phyloP scores from a whole-genome alignment of 1,284 basidiomycete species.

The Apiotrichum brassicae region DNA sequence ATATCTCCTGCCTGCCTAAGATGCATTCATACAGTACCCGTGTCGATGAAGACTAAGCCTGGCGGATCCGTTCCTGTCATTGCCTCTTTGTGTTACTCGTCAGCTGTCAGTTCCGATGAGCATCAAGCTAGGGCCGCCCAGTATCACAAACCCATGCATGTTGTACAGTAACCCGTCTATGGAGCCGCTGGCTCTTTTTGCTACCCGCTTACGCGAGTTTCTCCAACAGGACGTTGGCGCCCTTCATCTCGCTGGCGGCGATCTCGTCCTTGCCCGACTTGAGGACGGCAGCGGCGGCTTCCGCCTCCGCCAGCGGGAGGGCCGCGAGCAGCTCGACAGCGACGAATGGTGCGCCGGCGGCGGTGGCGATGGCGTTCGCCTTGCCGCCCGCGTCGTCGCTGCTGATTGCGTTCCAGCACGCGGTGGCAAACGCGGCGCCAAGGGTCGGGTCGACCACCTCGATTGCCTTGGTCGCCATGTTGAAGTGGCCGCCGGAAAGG shows the following conservation, averaged over 20 bases:
- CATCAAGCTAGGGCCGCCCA: not conserved
- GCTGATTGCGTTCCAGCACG: constrained; percentile 54
- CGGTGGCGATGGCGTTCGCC: constrained; percentile 54
- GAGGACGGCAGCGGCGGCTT: constrained; percentile 46
- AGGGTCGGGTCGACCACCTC: constrained; percentile 53
- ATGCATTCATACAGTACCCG: too few relatives aligned
- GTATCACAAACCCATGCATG: constrained; percentile 2
- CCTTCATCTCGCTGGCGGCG: constrained; percentile 39
- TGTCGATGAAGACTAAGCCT: too few relatives aligned
- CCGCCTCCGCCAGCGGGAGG: constrained; percentile 47
- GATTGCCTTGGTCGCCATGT: constrained; percentile 56
- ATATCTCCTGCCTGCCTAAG: too few relatives aligned
- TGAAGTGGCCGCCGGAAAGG: constrained; percentile 82
- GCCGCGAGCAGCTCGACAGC: constrained; percentile 68
- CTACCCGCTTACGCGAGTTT: not conserved
- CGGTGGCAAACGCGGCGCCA: constrained; percentile 55
- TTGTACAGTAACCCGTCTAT: not conserved
- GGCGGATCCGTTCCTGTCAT: too few relatives aligned
- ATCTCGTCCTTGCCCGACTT: constrained; percentile 21
- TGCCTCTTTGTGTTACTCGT: too few relatives aligned
- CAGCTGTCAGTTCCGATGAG: too few relatives aligned
- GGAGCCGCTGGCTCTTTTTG: not conserved
- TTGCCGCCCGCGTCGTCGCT: constrained; percentile 41
- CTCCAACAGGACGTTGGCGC: constrained; percentile 37
- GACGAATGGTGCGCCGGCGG: constrained; percentile 67